Evolutionary conservation across 176 grass and related monocot genomes (phyloP).

Genomic region (Juncus effusus): DNA sequence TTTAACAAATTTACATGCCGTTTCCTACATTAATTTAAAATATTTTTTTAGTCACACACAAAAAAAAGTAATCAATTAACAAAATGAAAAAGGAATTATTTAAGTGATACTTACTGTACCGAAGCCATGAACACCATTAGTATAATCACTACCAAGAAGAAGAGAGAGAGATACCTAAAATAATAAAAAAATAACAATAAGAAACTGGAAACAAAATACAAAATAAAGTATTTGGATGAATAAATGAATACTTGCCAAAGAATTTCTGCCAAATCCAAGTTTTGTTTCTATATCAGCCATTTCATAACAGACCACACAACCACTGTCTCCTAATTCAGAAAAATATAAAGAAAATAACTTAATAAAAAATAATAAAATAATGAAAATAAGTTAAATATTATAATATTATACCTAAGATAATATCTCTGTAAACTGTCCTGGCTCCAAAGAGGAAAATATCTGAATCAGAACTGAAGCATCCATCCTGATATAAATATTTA

Average conservation of each 20-base stretch:
- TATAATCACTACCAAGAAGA: constrained; percentile 92
- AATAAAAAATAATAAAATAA: constrained; percentile 26
- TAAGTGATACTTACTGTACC: constrained; percentile 57
- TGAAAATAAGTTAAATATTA: constrained; percentile 5
- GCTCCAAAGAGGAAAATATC: constrained; percentile 94
- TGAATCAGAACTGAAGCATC: constrained; percentile 89
- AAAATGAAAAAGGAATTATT: neutral
- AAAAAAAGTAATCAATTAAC: neutral
- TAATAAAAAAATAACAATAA: no score
- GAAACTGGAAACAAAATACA: no score
- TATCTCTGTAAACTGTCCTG: constrained; percentile 90
- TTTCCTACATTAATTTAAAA: constrained; percentile 53
- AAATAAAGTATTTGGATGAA: no score
- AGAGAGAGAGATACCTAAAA: constrained; percentile 81
- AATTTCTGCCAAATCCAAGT: constrained; percentile 91
- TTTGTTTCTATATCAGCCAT: constrained; percentile 88
- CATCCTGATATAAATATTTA: constrained; percentile 53
- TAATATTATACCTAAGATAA: constrained; percentile 63
- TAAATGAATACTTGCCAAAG: constrained; percentile 47
- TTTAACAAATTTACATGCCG: constrained; percentile 83
- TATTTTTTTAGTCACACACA: neutral
- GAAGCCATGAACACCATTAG: constrained; percentile 74
- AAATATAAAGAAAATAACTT: constrained; percentile 31
- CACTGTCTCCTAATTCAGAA: constrained; percentile 55
- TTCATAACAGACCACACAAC: constrained; percentile 78